Conservation (phyloP, 331 rosid species). For the Telfairia occidentalis region DNA sequence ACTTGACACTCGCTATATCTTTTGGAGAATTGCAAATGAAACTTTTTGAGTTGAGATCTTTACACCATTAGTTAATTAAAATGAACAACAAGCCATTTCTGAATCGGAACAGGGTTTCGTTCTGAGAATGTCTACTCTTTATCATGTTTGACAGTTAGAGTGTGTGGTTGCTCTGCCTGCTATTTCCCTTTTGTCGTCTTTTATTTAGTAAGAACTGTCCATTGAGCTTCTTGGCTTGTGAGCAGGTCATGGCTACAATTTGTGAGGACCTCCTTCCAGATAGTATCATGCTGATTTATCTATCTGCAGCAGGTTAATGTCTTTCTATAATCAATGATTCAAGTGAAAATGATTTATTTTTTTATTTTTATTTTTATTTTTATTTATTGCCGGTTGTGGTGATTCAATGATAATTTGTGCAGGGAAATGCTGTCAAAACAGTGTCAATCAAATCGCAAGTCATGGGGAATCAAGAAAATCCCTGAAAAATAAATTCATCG, state of each 20-base stretch:
- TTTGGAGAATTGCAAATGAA: too few species aligned
- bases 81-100: not conserved
- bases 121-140: not conserved
- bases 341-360: conserved; percentile 5
- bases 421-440: conserved; percentile 57
- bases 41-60: not conserved
- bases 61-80: not conserved
- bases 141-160: not conserved
- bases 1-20: not conserved
- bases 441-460: conserved; percentile 36
- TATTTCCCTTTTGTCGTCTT: not conserved
- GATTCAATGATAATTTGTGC: conserved; percentile 30
- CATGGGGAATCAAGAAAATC: conserved; percentile 48
- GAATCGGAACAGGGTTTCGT: not conserved
- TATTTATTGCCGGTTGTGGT: conserved; percentile 17
- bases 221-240: conserved; percentile 19
- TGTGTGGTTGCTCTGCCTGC: not conserved
- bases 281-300: conserved; percentile 66
- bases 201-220: not conserved
- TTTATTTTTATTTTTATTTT: not conserved
- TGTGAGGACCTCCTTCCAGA: conserved; percentile 91
- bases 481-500: conserved; percentile 36
- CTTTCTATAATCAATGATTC: conserved; percentile 13
- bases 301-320: conserved; percentile 82
- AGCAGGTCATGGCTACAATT: conserved; percentile 88